Conservation (phyloP, 208 protist genomes). For the Trypanosoma theileri region DNA sequence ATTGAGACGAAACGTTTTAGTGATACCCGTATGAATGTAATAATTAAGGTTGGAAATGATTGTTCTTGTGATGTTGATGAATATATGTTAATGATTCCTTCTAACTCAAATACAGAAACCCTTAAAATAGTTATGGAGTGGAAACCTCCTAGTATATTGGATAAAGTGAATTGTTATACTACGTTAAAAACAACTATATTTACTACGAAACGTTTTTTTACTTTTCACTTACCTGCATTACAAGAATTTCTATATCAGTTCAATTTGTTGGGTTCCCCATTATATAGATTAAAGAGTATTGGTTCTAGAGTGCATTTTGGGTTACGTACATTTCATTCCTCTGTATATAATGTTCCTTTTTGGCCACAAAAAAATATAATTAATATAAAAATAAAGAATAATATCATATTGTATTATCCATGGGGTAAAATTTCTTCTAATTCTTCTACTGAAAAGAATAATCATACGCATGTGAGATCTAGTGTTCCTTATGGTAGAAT, state of each 20-base stretch:
- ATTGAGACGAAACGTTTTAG: slow-evolving; percentile 16
- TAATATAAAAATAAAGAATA: slow-evolving; percentile 11
- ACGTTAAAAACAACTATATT: slow-evolving; percentile 4
- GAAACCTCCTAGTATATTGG: slow-evolving; percentile 7
- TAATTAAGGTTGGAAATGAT: neutral
- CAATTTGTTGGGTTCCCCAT: slow-evolving; percentile 5
- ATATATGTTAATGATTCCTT: slow-evolving; percentile 3
- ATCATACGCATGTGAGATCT: slow-evolving; percentile 4
- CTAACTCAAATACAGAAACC: neutral
- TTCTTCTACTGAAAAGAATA: neutral
- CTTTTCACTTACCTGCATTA: slow-evolving; percentile 13
- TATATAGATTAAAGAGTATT: slow-evolving; percentile 23
- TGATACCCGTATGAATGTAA: slow-evolving; percentile 18
- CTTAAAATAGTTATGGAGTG: slow-evolving; percentile 10
- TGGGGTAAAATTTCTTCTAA: slow-evolving; percentile 9
- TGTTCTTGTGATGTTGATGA: slow-evolving; percentile 9
- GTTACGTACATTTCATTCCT: neutral
- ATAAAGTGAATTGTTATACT: neutral
- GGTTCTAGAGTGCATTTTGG: slow-evolving; percentile 24
- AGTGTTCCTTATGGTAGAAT: slow-evolving; percentile 3
- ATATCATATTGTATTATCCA: slow-evolving; percentile 4
- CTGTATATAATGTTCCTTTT: slow-evolving; percentile 12
- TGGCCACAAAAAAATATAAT: slow-evolving; percentile 19
- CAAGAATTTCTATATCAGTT: slow-evolving; percentile 20
- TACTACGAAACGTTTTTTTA: slow-evolving; percentile 15